A percentile compares a stretch with the other conserved stretches of the same genome.
These are phyloP conservation scores for Cymbopogon flexuosus DNA, from an alignment of 202 grass and related monocot genomes.

Conservation along the genomic window DNA sequence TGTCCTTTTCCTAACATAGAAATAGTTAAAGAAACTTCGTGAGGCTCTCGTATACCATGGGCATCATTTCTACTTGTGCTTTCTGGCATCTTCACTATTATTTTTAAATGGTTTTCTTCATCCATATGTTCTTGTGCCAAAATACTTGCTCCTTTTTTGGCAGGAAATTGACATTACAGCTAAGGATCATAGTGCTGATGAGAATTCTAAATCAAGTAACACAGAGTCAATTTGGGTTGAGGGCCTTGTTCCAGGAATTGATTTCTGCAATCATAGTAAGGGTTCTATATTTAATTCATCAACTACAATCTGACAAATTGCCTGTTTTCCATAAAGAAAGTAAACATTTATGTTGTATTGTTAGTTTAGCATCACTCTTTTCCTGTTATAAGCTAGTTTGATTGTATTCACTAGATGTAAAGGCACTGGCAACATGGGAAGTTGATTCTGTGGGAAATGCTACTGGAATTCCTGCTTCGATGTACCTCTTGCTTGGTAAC, in stretches of 20 bases:
- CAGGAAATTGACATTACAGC: slow-evolving; percentile 43
- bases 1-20: neutral
- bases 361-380: neutral
- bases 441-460: slow-evolving; percentile 63
- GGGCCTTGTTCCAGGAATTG: slow-evolving; percentile 83
- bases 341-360: neutral
- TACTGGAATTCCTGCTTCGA: slow-evolving; percentile 67
- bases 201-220: slow-evolving; percentile 39
- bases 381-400: slow-evolving; percentile 15
- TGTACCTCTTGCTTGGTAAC: slow-evolving; percentile 91
- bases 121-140: slow-evolving; percentile 23
- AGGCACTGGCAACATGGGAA: slow-evolving; percentile 77
- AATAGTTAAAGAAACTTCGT: neutral
- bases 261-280: slow-evolving; percentile 98
- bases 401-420: slow-evolving; percentile 53
- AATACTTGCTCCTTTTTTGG: slow-evolving; percentile 11
- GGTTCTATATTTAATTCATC: neutral
- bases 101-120: neutral
- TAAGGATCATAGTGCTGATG: slow-evolving; percentile 35
- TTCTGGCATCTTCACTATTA: neutral
- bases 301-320: neutral
- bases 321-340: neutral
- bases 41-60: neutral
- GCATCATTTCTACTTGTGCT: neutral
- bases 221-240: slow-evolving; percentile 78